Evolutionary conservation across 257 asterid species (phyloP).

Genomic region (Agastache rugosa): DNA sequence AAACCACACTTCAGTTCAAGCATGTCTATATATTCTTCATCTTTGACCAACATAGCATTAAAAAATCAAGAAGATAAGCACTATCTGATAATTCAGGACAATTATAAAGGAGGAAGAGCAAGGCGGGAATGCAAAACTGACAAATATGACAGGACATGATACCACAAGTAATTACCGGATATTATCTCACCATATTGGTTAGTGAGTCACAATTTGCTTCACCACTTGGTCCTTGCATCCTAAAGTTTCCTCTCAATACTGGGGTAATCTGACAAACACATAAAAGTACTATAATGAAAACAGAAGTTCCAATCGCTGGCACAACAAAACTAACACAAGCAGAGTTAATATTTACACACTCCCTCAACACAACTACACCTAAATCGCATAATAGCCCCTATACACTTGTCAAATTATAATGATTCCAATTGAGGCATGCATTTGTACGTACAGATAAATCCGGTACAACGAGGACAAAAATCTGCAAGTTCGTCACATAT

Average conservation of each 20-base stretch:
- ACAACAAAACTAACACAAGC: conserved; percentile 17
- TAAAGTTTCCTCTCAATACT: conserved; percentile 50
- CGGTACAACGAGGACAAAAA: neutral
- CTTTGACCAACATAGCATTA: conserved; percentile 26
- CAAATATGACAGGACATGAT: conserved; percentile 29
- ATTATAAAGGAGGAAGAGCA: conserved; percentile 7
- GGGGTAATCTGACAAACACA: conserved; percentile 59
- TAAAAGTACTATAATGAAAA: conserved; percentile 27
- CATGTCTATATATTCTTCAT: conserved; percentile 25
- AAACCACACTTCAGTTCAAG: conserved; percentile 5
- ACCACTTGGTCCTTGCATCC: conserved; percentile 63
- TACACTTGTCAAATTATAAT: conserved; percentile 1
- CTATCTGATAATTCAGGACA: conserved; percentile 9
- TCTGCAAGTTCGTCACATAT: conserved; percentile 33
- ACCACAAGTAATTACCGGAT: conserved; percentile 54
- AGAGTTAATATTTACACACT: conserved; percentile 25
- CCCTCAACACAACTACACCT: conserved; percentile 10
- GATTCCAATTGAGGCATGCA: conserved; percentile 11
- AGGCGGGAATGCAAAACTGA: conserved; percentile 2
- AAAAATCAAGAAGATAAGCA: conserved; percentile 5
- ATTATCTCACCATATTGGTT: conserved; percentile 70
- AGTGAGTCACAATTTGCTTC: conserved; percentile 50
- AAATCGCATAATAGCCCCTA: neutral
- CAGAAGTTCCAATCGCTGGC: conserved; percentile 19
- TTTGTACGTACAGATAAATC: conserved; percentile 19